Evolutionary conservation across 805 yeast species (phyloP).

Genomic region (Tetrapisispora nanseiensis): DNA sequence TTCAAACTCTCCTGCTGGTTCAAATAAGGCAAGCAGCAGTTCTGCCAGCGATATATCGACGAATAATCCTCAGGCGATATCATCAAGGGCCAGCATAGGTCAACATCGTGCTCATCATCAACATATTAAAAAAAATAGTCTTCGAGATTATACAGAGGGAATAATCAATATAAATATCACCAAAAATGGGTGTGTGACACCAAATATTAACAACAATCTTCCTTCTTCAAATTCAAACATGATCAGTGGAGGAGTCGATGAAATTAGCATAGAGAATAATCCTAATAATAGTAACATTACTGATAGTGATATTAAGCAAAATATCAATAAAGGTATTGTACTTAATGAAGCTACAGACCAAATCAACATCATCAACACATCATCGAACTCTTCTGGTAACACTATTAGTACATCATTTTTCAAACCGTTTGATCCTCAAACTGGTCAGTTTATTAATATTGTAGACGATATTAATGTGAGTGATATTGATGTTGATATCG

Average conservation of each 20-base stretch:
- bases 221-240: too few relatives aligned
- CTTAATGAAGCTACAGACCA: background rate
- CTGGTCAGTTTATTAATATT: slow-evolving; percentile 23
- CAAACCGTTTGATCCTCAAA: slow-evolving; percentile 26
- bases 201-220: slow-evolving; percentile 1
- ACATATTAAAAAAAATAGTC: background rate
- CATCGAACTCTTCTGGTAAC: background rate
- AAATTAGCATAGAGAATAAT: too few relatives aligned
- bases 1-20: background rate
- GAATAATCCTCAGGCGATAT: background rate
- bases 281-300: too few relatives aligned
- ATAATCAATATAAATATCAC: background rate
- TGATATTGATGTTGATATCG: background rate
- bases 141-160: slow-evolving; percentile 7
- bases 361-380: background rate
- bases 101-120: background rate
- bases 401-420: slow-evolving; percentile 9
- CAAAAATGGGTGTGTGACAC: slow-evolving; percentile 6
- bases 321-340: background rate
- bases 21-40: background rate
- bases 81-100: background rate
- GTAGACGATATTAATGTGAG: background rate
- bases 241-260: background rate
- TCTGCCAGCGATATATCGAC: background rate
- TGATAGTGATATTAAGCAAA: background rate